phyloP scores from a whole-genome alignment of 768 basidiomycete genomes.

The Boletus rufocinnamomeus region DNA sequence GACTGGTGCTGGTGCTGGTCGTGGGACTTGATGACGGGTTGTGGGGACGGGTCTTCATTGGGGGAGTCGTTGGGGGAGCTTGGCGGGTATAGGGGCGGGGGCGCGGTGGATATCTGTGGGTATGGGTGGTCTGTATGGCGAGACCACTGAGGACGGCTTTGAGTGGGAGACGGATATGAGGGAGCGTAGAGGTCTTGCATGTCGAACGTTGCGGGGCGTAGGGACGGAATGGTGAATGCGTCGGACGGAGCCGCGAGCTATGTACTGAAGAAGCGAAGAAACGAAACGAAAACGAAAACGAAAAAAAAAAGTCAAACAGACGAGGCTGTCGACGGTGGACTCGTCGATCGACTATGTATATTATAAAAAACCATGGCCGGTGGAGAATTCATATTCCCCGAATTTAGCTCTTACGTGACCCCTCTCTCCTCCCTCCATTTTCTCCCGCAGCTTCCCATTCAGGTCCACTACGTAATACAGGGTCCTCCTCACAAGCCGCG shows the following conservation, averaged over 20 bases:
- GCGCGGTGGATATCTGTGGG: conserved; percentile 37
- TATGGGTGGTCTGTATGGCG: conserved; percentile 36
- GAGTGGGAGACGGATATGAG: conserved; percentile 37
- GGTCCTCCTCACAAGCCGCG: conserved; percentile 37
- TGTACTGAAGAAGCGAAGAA: conserved; percentile 37
- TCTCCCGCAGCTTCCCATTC: conserved; percentile 33
- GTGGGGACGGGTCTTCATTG: conserved; percentile 50
- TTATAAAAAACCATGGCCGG: conserved; percentile 39
- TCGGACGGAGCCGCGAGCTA: conserved; percentile 34
- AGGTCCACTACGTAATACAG: conserved; percentile 36
- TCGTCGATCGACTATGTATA: conserved; percentile 40
- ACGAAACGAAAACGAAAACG: conserved; percentile 29
- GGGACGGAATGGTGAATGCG: conserved; percentile 40
- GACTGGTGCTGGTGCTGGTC: conserved; percentile 52
- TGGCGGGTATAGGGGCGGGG: conserved; percentile 36
- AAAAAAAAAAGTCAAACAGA: conserved; percentile 32
- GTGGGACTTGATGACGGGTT: conserved; percentile 34
- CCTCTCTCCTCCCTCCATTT: conserved; percentile 33
- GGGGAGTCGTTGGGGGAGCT: conserved; percentile 44
- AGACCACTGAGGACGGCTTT: conserved; percentile 44
- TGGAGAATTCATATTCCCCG: conserved; percentile 43
- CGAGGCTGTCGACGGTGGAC: conserved; percentile 31
- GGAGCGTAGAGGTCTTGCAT: conserved; percentile 52
- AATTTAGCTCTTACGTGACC: conserved; percentile 39
- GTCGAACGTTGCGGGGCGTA: conserved; percentile 43